Percentiles rank a stretch among this genome's conserved stretches.
These are phyloP conservation scores for Xerocomellus amylosporus DNA, from an alignment of 768 basidiomycete genomes.

Conservation along the genomic window DNA sequence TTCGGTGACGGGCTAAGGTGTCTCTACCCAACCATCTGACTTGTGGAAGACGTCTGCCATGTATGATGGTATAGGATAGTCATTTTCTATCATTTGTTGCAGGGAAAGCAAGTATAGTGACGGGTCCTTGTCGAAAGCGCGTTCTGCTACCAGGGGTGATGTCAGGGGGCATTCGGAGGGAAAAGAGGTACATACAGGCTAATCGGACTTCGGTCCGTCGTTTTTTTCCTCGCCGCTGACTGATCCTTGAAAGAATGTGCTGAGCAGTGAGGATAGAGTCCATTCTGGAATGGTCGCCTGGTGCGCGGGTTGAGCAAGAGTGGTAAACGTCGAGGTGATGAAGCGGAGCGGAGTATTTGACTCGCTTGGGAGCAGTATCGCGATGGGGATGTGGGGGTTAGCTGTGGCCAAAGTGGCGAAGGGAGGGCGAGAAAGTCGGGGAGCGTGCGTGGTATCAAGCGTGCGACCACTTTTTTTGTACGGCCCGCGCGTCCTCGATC, in stretches of 20 bases:
- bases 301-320: slow-evolving; percentile 89
- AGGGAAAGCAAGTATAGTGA: slow-evolving; percentile 69
- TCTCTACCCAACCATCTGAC: slow-evolving; percentile 78
- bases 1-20: slow-evolving; percentile 47
- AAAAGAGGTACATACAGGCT: slow-evolving; percentile 29
- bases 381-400: slow-evolving; percentile 65
- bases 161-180: slow-evolving; percentile 2
- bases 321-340: slow-evolving; percentile 80
- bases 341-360: slow-evolving; percentile 52
- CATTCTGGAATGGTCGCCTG: slow-evolving; percentile 83
- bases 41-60: slow-evolving; percentile 69
- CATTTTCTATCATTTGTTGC: slow-evolving; percentile 92
- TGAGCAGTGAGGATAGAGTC: slow-evolving; percentile 83
- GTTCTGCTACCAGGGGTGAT: slow-evolving; percentile 29
- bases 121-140: slow-evolving; percentile 66
- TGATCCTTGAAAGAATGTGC: slow-evolving; percentile 78
- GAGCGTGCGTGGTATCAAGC: too few relatives aligned
- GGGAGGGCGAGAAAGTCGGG: too few relatives aligned
- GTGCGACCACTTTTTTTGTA: too few relatives aligned
- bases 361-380: slow-evolving; percentile 40
- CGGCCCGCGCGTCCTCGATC: slow-evolving; percentile 41
- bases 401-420: too few relatives aligned
- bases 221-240: slow-evolving; percentile 80
- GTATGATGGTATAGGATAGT: slow-evolving; percentile 87
- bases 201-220: slow-evolving; percentile 47